A percentile compares a stretch with the other conserved stretches of the same genome.
Conservation (phyloP, 176 grass and related monocot species). For the Raddia distichophylla region DNA sequence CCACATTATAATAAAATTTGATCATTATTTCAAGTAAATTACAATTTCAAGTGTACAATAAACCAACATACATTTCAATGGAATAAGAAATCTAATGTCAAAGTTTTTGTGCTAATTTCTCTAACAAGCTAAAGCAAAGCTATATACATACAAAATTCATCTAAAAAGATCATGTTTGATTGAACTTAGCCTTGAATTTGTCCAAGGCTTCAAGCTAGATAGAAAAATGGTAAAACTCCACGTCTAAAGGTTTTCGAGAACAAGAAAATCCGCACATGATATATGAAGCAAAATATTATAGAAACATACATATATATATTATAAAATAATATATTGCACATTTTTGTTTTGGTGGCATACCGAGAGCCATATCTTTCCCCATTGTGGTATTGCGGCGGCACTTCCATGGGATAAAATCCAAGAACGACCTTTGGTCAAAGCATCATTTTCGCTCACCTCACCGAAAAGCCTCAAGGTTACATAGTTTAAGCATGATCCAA, state of each 20-base stretch:
- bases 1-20: neutral
- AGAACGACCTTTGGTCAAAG: constrained; percentile 1
- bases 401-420: constrained; percentile 41
- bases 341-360: constrained; percentile 28
- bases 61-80: neutral
- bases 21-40: neutral
- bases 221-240: neutral
- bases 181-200: neutral
- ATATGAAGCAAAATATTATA: neutral
- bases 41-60: neutral
- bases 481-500: constrained; percentile 50
- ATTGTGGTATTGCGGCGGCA: constrained; percentile 43
- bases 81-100: neutral
- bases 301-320: neutral
- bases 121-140: neutral
- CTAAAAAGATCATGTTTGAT: neutral
- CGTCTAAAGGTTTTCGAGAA: neutral
- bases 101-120: neutral
- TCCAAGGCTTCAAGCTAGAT: neutral
- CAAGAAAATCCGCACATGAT: neutral
- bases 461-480: constrained; percentile 41
- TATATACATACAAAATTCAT: neutral
- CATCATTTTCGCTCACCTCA: neutral
- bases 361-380: constrained; percentile 59
- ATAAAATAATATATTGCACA: neutral